phyloP scores from a whole-genome alignment of 805 yeast genomes.

The Candida easanensis region DNA sequence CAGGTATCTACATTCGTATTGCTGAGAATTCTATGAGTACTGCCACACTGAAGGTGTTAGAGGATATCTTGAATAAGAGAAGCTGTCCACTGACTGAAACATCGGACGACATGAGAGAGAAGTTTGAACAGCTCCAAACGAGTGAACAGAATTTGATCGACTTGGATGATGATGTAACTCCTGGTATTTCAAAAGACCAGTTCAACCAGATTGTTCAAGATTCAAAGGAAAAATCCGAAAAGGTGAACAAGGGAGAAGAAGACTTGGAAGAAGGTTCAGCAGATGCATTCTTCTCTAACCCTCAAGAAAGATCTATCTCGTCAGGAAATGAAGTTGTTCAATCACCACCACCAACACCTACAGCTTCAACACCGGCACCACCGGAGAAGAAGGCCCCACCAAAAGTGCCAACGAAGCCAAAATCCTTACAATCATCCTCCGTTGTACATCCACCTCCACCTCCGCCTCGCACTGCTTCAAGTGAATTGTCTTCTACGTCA shows the following conservation, averaged over 20 bases:
- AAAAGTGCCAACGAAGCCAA: neutral
- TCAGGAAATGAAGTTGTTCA: neutral
- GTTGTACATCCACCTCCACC: slow-evolving; percentile 20
- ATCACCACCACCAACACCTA: slow-evolving; percentile 2
- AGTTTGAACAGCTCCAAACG: slow-evolving; percentile 25
- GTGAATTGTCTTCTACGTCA: neutral
- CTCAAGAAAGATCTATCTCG: neutral
- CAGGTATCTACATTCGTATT: slow-evolving; percentile 78
- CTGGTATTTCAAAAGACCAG: slow-evolving; percentile 23
- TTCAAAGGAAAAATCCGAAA: slow-evolving; percentile 15
- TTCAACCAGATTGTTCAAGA: slow-evolving; percentile 13
- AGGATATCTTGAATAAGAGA: slow-evolving; percentile 22
- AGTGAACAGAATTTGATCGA: slow-evolving; percentile 30
- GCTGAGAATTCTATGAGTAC: slow-evolving; percentile 69
- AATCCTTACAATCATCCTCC: neutral
- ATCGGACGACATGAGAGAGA: slow-evolving; percentile 17
- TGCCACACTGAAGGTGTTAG: slow-evolving; percentile 26
- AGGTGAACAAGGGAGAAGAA: slow-evolving; percentile 27
- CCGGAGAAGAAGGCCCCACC: neutral
- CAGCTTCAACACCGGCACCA: slow-evolving; percentile 2
- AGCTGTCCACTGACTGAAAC: slow-evolving; percentile 26
- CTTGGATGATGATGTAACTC: slow-evolving; percentile 19
- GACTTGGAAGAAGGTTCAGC: slow-evolving; percentile 33
- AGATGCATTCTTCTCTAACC: slow-evolving; percentile 17
- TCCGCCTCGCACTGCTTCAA: slow-evolving; percentile 29